Evolutionary conservation across 306 rosid genomes (phyloP), one percentile per base, ranked within the genome.

Genomic region (Herpetospermum pedunculosum): DNA sequence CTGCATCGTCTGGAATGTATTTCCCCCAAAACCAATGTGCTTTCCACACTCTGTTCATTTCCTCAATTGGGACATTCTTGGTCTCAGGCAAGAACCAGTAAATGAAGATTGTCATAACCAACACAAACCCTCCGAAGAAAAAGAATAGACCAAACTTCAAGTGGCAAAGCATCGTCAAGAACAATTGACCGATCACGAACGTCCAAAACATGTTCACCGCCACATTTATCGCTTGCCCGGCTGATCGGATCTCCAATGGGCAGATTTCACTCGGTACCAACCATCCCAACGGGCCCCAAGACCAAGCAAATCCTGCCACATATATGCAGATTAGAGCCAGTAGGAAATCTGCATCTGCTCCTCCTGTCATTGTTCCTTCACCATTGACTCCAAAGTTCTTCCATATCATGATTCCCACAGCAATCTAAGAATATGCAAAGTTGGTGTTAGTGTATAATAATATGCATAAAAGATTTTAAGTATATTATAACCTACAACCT

Each of bases 261-360:
- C 90, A 89, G 6, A 85, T 80, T 65, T 89, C 92, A 44, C 87
- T 82, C 0, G 92, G 96, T 2, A 89, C 80, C 47, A 87, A 77
- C 96, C 90, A 89, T 14, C 88, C 89, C 19, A 90, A 43, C 12
- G 89, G 92, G 0, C 90, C 92, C 90, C 96, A 90, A 4, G 92
- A 90, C 96, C 96, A 90, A 0, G 92, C 90, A 18, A 79, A 89
- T 46, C 84, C 90, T 28, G 92, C 92, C 44, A 87, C 90, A 38
- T 85, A 90, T 8, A 30, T 6, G 35, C 92, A 90, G 5, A 90
- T 83, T 23, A 90, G 77, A n/a, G 80, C 8, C 67, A 87, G 19
- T 3, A 85, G 75, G 1, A 80, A 0, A 37, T 87, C 54, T 0
- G 88, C 85, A 29, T 75, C 75, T 0, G 1, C 40, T 29, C n/a